Evolutionary conservation across 352 stramenopile genomes (phyloP).

Genomic region (Globisporangium mamillatum): DNA sequence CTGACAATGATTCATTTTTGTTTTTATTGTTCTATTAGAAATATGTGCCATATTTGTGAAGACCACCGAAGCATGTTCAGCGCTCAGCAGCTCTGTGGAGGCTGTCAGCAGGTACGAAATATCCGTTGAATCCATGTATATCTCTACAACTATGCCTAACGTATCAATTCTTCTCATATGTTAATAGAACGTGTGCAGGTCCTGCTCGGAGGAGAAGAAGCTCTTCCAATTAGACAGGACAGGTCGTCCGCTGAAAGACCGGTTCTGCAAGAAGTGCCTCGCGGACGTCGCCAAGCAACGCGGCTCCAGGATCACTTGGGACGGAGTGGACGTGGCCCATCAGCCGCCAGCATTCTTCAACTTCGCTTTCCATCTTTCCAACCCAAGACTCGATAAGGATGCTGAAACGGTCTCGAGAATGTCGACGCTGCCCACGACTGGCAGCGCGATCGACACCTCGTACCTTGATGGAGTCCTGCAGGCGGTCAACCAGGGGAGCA

Average conservation of each 20-base stretch:
- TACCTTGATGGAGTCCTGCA: background rate
- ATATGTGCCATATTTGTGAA: background rate
- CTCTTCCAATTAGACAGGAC: slow-evolving; percentile 45
- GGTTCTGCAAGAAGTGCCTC: slow-evolving; percentile 46
- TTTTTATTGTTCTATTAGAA: slow-evolving; percentile 17
- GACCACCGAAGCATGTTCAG: slow-evolving; percentile 6
- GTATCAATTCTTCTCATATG: background rate
- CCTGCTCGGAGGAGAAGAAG: slow-evolving; percentile 42
- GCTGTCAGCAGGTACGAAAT: slow-evolving; percentile 28
- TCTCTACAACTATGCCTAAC: background rate
- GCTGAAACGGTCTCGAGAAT: background rate
- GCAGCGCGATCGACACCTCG: slow-evolving; percentile 16
- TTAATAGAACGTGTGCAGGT: slow-evolving; percentile 42
- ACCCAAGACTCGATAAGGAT: background rate
- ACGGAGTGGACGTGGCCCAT: background rate
- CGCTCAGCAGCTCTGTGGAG: slow-evolving; percentile 19
- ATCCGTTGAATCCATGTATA: background rate
- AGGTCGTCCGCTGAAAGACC: slow-evolving; percentile 30
- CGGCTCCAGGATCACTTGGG: slow-evolving; percentile 11
- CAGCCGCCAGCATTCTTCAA: slow-evolving; percentile 19
- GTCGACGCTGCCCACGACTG: slow-evolving; percentile 14
- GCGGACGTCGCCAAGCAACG: slow-evolving; percentile 18
- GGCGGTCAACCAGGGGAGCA: background rate
- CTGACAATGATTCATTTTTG: background rate
- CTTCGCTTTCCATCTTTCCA: slow-evolving; percentile 5